Base-by-base conservation (phyloP, 768 basidiomycete species). In the Cyclocybe aegerita region DNA sequence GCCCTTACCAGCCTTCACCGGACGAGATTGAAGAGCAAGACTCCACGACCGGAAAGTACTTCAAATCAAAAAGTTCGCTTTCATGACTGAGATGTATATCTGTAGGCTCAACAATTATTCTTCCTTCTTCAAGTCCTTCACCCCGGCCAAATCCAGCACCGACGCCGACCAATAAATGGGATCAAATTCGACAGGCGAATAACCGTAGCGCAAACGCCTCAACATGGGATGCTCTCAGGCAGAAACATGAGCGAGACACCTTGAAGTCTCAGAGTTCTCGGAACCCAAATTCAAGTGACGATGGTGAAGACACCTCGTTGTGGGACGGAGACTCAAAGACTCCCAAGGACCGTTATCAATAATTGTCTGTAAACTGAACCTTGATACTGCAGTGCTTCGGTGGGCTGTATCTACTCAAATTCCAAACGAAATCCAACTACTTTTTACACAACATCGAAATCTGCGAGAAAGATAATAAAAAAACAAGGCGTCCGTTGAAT, bases 141-240 rank as follows among this genome's bases (percentile, higher is more conserved):
- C 9, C 14, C 43, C 8, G 46, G 12, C 15, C 47, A 53, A 16
- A 14, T 35, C 32, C 49, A 36, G 32, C 44, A 43, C 44, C 60
- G n/a, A 33, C 61, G 35, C 52, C 58, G 49, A 62, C 43, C 34
- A 78, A 67, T 45, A 79, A 72, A 52, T 90, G 88, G 88, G 84
- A 86, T 32, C 77, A 83, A 53, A 83, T 90, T 41, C 81, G 86
- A 47, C 69, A 71, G 39, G 77, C 70, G 31, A 85, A 85, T 52
- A 55, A 62, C 41, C 70, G 68, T 11, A 65, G 70, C 14, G 69
- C 65, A 30, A 50, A 66, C 11, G 72, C 65, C 34, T 88, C 88
- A 14, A 73, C 84, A 3, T 89, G 88, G 88, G 88, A 89, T 57
- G 63, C 68, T 17, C 70, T 90, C 15, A 81, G 88, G 31, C 83